Evolutionary conservation across 768 basidiomycete species (phyloP).

Genomic region (Sporobolomyces phaffii): DNA sequence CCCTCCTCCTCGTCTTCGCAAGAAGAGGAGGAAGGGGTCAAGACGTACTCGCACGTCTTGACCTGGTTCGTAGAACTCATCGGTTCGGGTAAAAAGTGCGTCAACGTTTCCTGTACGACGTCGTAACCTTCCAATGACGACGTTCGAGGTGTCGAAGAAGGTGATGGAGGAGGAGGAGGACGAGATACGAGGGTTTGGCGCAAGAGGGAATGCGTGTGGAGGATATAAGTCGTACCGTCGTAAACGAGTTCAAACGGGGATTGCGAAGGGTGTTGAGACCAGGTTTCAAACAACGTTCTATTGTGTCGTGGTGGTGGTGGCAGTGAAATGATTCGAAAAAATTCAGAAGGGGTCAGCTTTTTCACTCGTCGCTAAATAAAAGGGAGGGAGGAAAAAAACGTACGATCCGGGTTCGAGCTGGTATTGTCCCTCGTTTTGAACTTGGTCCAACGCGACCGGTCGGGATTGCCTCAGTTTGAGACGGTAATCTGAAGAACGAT

Average conservation of each 20-base stretch:
- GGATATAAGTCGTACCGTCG: constrained; percentile 1
- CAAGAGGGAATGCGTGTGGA: constrained; percentile 14
- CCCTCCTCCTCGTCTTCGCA: too few species aligned
- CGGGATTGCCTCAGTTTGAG: neutral
- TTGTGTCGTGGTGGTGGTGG: too few species aligned
- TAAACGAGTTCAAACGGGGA: neutral
- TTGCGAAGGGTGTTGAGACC: neutral
- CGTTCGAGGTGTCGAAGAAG: neutral
- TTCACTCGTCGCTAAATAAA: too few species aligned
- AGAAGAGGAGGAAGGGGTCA: too few species aligned
- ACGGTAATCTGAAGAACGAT: neutral
- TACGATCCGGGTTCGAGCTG: neutral
- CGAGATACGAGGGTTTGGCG: constrained; percentile 18
- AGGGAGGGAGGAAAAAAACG: neutral
- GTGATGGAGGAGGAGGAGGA: neutral
- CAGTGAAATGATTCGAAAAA: too few species aligned
- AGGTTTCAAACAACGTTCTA: neutral
- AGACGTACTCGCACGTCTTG: too few species aligned
- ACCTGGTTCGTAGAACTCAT: too few species aligned
- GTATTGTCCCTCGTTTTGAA: neutral
- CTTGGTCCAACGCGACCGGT: neutral
- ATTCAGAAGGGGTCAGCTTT: neutral
- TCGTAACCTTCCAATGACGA: neutral
- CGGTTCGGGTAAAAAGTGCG: neutral
- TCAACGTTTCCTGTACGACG: neutral